phyloP scores from a whole-genome alignment of 805 yeast genomes.

The Saccharomyces mikatae region DNA sequence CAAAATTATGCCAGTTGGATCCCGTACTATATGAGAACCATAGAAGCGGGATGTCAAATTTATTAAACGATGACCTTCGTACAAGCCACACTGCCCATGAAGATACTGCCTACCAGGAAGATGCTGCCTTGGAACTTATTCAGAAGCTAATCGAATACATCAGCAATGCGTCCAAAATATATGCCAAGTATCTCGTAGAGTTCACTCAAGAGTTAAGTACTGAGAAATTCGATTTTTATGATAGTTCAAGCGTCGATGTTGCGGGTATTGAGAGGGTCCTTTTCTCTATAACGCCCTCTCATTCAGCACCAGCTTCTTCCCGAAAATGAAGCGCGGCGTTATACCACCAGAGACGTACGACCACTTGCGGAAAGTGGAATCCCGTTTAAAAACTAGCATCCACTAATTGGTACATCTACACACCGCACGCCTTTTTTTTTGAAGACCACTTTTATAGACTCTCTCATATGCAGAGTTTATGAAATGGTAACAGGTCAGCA shows the following conservation, averaged over 20 bases:
- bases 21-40: slow-evolving; percentile 10
- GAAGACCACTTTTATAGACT: background rate
- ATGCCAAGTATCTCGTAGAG: slow-evolving; percentile 11
- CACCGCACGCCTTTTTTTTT: background rate
- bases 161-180: slow-evolving; percentile 6
- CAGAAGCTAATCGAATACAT: slow-evolving; percentile 12
- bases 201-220: background rate
- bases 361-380: slow-evolving; percentile 1
- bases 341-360: background rate
- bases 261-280: background rate
- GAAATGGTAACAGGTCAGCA: background rate
- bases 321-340: background rate
- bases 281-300: background rate
- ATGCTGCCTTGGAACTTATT: slow-evolving; percentile 8
- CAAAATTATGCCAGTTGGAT: slow-evolving; percentile 15
- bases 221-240: background rate
- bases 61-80: background rate
- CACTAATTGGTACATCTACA: background rate
- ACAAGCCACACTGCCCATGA: background rate
- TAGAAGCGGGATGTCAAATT: background rate
- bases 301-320: background rate
- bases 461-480: background rate
- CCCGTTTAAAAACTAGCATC: slow-evolving; percentile 2
- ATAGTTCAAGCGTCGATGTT: slow-evolving; percentile 1
- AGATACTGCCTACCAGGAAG: slow-evolving; percentile 8